Conservation (phyloP, 1,139 yeast species). For the Hyphopichia buzzinii region DNA sequence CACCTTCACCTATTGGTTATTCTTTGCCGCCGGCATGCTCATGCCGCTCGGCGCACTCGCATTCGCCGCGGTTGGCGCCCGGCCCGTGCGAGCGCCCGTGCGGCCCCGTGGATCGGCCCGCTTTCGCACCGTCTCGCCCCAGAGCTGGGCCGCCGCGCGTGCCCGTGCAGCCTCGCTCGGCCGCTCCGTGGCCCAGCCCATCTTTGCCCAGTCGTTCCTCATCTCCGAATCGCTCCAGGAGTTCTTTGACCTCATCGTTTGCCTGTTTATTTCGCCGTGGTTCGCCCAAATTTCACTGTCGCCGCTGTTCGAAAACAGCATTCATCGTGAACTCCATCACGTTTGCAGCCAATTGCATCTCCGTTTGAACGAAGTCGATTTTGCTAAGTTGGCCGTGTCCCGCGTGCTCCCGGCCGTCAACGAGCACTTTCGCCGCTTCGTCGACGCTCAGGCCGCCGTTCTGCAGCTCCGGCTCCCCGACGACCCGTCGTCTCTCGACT, state of each 20-base stretch:
- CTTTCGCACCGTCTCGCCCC: constrained; percentile 3
- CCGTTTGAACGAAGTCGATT: constrained; percentile 47
- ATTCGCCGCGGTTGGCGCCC: constrained; percentile 10
- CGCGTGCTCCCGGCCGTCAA: constrained; percentile 64
- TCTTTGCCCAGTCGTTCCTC: constrained; percentile 50
- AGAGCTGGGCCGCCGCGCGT: constrained; percentile 1
- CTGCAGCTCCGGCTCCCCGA: too few relatives aligned
- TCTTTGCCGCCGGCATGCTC: not conserved
- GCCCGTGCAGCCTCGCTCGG: not conserved
- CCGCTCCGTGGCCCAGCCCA: constrained; percentile 18
- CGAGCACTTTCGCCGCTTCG: constrained; percentile 58
- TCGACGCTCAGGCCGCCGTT: constrained; percentile 51
- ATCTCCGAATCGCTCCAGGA: constrained; percentile 54
- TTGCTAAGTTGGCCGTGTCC: constrained; percentile 56
- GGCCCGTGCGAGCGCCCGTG: constrained; percentile 6
- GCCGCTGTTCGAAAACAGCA: constrained; percentile 50
- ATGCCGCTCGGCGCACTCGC: constrained; percentile 24
- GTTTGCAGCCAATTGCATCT: constrained; percentile 40
- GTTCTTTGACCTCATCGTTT: constrained; percentile 50
- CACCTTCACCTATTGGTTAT: not conserved
- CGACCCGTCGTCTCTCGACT: constrained; percentile 26
- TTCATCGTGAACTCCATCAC: constrained; percentile 47
- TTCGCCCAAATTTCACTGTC: constrained; percentile 48
- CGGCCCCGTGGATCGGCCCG: constrained; percentile 7
- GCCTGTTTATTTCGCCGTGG: constrained; percentile 71